Base-by-base conservation (phyloP, 2,329 filamentous ascomycete species). In the Aspergillus fijiensis region DNA sequence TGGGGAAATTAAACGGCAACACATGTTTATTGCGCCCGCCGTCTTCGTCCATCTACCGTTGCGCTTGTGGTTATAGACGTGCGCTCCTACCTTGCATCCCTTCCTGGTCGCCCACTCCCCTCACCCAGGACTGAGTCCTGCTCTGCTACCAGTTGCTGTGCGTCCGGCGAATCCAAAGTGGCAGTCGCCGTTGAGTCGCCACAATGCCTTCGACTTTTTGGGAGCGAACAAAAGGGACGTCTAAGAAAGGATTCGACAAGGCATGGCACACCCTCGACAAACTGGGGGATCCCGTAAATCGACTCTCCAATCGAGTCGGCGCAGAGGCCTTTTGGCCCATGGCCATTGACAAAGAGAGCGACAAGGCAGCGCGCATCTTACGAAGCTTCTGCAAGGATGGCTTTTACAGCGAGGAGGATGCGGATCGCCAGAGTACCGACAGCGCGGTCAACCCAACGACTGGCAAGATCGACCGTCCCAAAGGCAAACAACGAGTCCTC, bases 351-450 rank as follows among this genome's bases (percentile, higher is more conserved):
- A 89, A 89, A 67, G 93, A 97, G 81, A 90, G 89, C 76, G 91
- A 96, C 77, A 96, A 96, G 79, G 91, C 92, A 51, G 92, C 92
- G 60, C 84, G 92, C 59, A 96, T 96, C 63, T 77, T 97, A 55
- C 89, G 92, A 73, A 94, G 90, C 33, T 97, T 97, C 77, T 96
- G 92, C 81, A 91, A 87, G 76, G 87, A 90, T 82, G 88, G 88
- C 11, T 90, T 90, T 74, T 89, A 89, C 71, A 78, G 82, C 25
- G 81, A 88, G 66, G 79, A 84, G 47, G 82, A 87, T 61, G 77
- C 80, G 51, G 74, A 80, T 21, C 74, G 77, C 49, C 72, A 76
- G 21, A 65, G 62, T 23, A 67, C 72, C 42, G 72, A 75, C 57
- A 73, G 65, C 61, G 49, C 27, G 10, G 25, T 57, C 12, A 64